Evolutionary conservation across 75 land plant species (phyloP), one percentile per base, ranked within the genome.

Genomic region (Isoetes taiwanensis): DNA sequence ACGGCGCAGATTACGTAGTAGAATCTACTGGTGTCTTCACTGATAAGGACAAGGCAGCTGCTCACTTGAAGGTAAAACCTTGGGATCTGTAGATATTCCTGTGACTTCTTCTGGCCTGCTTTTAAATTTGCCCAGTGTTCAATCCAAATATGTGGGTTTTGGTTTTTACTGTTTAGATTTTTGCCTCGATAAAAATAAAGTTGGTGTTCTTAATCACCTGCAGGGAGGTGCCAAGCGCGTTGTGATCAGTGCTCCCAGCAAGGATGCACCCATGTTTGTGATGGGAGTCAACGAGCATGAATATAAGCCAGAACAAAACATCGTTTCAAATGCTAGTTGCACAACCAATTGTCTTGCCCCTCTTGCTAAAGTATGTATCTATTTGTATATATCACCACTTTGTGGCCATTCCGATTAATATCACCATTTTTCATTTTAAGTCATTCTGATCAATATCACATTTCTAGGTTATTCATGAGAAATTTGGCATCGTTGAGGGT

Each of bases 401-500:
- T 37, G 14, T 37, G 39, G 39, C 39, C 52, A 11, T 19, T 54
- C 28, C 24, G 12, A 21, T 31, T 54, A n/a, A n/a, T n/a, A n/a
- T n/a, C n/a, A n/a, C n/a, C n/a, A n/a, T n/a, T n/a, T n/a, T n/a
- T n/a, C n/a, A n/a, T n/a, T n/a, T n/a, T n/a, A n/a, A n/a, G n/a
- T n/a, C n/a, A 19, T 48, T 11, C 12, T 32, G 2, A 32, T 32
- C 26, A 43, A 6, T 43, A 19, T 43, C 23, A 24, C 24, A 34
- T 3, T 67, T 33, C 1, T 73, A 85, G 94, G 89, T 87, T 1
- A 75, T 87, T 32, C 37, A 87, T 72, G 85, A 84, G 31, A 80
- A 31, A 14, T 87, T 87, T 67, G 94, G 94, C 29, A 81, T 87
- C 48, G 74, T 78, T 41, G 89, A 87, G 72, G 94, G 89, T 59